phyloP scores from a whole-genome alignment of 139 green algal species.

The Trebouxia sp. region DNA sequence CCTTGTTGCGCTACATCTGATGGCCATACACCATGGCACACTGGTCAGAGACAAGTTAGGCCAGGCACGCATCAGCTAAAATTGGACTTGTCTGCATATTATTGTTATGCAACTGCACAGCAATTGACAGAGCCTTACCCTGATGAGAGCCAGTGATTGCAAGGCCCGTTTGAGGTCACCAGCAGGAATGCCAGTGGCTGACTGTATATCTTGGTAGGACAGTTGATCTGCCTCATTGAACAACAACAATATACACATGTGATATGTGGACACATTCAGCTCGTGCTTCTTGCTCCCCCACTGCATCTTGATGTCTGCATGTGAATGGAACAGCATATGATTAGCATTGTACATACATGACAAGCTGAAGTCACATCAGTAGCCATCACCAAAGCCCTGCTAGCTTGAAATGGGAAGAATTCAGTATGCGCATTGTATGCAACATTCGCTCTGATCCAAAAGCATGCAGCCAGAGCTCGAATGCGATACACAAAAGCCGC shows the following conservation, averaged over 20 bases:
- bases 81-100: too few species aligned
- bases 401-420: too few species aligned
- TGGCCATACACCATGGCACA: too few species aligned
- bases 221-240: conserved; percentile 87
- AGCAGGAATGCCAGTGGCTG: conserved; percentile 78
- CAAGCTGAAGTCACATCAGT: too few species aligned
- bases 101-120: too few species aligned
- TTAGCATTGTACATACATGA: too few species aligned
- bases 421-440: too few species aligned
- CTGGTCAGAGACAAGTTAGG: too few species aligned
- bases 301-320: conserved; percentile 75
- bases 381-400: too few species aligned
- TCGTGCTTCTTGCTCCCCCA: conserved; percentile 81
- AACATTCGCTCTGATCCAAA: not conserved
- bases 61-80: not conserved
- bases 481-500: too few species aligned
- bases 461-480: not conserved
- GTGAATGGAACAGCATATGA: too few species aligned
- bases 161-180: conserved; percentile 87
- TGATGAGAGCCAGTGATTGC: conserved; percentile 87
- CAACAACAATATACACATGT: conserved; percentile 92
- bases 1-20: too few species aligned
- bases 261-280: conserved; percentile 91
- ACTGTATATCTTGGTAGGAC: conserved; percentile 66
- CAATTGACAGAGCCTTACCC: conserved; percentile 49